Base-by-base conservation (phyloP, 495 filamentous ascomycete species). In the Daldinia caldariorum region DNA sequence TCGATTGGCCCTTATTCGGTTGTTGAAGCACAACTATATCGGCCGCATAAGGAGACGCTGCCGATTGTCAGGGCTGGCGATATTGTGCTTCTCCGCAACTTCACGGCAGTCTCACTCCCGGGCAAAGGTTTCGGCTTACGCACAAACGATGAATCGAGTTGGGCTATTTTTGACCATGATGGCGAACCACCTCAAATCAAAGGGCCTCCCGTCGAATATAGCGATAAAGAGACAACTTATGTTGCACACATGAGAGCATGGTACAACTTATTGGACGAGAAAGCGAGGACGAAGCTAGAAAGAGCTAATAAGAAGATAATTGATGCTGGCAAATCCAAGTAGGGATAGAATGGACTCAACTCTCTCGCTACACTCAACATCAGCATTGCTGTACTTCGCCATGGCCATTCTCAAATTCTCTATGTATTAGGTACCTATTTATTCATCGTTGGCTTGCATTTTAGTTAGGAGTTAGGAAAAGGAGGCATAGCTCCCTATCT, bases 61-160 rank as follows among this genome's bases (percentile, higher is more conserved):
- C 95, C 95, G 0, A 74, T 83, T 5, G 82, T 92, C 26, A 80
- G 82, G 3, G 83, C 85, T 14, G 95, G 95, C 7, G 90, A 95
- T 69, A 88, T 89, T 2, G 82, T 97, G 20, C 77, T 99, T 39
- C 83, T 99, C 12, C 85, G 90, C 6, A 83, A 89, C 43, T 93
- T 97, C 72, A 85, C 84, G 59, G 91, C 96, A 13, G 79, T 83
- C 54, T 81, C 83, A n/a, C 59, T 85, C 10, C 84, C 84, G 45
- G 77, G 78, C 39, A 80, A 81, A 59, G 80, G 81, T 0, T 84
- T 82, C 65, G 82, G 83, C 3, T 68, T 89, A 18, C 79, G 84
- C 39, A 78, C 76, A 16, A 78, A 73, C 32, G 75, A 73, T 16
- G 77, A 76, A 55, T 83, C 79, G 12, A 82, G 80, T 26, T 96